Conservation (phyloP, 139 green algal genomes). For the Penium margaritaceum region DNA sequence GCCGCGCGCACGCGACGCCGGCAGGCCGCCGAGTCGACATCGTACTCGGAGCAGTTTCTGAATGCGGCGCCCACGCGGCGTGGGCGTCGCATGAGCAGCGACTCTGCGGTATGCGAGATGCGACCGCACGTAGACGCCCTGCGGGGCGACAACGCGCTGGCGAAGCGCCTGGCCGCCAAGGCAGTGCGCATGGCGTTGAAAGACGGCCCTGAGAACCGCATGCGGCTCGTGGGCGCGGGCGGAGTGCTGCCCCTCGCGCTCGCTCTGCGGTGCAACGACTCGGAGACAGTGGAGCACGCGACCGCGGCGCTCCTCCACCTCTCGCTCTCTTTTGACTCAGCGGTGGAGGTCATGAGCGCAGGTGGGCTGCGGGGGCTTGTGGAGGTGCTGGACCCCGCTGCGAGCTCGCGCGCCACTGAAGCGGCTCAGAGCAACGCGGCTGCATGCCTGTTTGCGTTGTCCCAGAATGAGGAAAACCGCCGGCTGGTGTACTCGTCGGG, state of each 20-base stretch:
- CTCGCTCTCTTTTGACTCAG: not conserved
- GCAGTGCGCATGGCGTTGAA: not conserved
- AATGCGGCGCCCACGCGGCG: not conserved
- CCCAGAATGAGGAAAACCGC: not conserved
- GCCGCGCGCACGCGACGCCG: not conserved
- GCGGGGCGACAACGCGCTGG: not conserved
- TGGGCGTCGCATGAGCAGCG: not conserved
- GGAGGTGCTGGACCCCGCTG: not conserved
- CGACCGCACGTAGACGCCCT: not conserved
- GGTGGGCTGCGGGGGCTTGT: not conserved
- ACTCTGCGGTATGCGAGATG: not conserved
- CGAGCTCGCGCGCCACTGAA: not conserved
- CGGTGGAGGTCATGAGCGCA: not conserved
- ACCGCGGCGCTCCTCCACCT: not conserved
- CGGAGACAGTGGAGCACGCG: not conserved
- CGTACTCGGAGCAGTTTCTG: not conserved
- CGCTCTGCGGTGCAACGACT: not conserved
- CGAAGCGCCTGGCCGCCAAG: not conserved
- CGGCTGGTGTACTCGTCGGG: not conserved
- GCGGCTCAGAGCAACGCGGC: not conserved
- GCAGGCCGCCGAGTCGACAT: not conserved
- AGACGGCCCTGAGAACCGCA: constrained; percentile 3
- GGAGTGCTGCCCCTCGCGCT: not conserved
- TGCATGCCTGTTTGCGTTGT: not conserved
- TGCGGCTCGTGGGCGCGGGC: not conserved